Evolutionary conservation across 345 rosid genomes (phyloP).

Genomic region (Populus deltoides): DNA sequence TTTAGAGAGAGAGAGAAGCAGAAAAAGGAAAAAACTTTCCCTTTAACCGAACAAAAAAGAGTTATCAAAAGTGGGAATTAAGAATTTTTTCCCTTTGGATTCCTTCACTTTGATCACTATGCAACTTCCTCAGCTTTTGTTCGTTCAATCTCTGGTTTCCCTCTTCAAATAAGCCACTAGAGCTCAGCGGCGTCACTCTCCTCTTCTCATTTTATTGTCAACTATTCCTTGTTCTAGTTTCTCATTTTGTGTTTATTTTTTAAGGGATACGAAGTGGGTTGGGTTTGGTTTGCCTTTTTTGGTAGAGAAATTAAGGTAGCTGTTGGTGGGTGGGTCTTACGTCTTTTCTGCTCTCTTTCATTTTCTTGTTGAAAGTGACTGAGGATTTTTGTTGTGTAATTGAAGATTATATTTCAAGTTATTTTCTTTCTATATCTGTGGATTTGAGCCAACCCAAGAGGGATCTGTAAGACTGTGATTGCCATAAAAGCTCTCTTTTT

Average conservation of each 20-base stretch:
- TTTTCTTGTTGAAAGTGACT: slow-evolving; percentile 4
- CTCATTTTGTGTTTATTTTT: slow-evolving; percentile 18
- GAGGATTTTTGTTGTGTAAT: not conserved
- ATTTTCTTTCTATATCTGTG: not conserved
- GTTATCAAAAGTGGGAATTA: slow-evolving; percentile 41
- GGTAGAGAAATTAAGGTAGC: slow-evolving; percentile 35
- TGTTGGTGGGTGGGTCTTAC: slow-evolving; percentile 26
- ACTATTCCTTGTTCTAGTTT: not conserved
- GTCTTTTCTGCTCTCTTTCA: slow-evolving; percentile 19
- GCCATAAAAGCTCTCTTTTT: not conserved
- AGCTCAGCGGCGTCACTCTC: slow-evolving; percentile 23
- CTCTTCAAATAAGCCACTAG: slow-evolving; percentile 22
- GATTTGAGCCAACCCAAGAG: slow-evolving; percentile 2
- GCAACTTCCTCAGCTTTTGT: slow-evolving; percentile 9
- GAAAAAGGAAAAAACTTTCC: slow-evolving; percentile 37
- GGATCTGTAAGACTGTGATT: slow-evolving; percentile 20
- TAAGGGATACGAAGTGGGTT: slow-evolving; percentile 30
- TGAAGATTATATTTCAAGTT: slow-evolving; percentile 1
- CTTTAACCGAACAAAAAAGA: slow-evolving; percentile 54
- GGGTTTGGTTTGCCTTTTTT: slow-evolving; percentile 27
- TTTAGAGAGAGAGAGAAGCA: slow-evolving; percentile 6
- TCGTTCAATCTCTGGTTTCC: slow-evolving; percentile 24
- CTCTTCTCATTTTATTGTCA: not conserved
- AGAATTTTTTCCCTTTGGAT: slow-evolving; percentile 35
- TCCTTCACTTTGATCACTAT: slow-evolving; percentile 35